Base-by-base conservation (phyloP, 495 filamentous ascomycete genomes). In the Tuber microsphaerosporum region DNA sequence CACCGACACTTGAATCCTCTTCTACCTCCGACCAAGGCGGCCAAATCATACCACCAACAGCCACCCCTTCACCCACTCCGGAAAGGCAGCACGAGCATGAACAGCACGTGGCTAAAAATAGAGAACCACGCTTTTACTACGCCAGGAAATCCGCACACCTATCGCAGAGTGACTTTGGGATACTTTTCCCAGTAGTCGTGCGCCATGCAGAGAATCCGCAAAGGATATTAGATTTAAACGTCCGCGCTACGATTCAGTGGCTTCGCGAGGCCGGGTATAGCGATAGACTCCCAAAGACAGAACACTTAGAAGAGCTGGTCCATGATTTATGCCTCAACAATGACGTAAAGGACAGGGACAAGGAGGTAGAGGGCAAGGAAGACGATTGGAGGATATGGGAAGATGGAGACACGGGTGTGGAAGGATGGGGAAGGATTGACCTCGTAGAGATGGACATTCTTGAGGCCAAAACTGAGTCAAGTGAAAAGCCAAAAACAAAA, bases 111-210 rank as follows among this genome's bases (percentile, higher is more conserved):
- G 39, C 14, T 19, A 45, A 72, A 41, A 75, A 75, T 41, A 79
- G 79, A 56, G 73, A 77, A 14, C 89, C 89, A 1, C 79, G 87
- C 70, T 85, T 93, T 73, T 94, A 89, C 83, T 94, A 90, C 80
- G 87, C 89, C 2, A 77, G 83, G 16, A 80, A 83, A 16, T 89
- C 88, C 7, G 91, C 91, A 0, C 92, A 94, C 82, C 85, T 94
- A 37, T 89, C 85, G 48, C 92, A 94, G 84, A 90, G 87, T 22
- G 92, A 94, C 79, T 94, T 93, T 81, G 92, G 89, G n/a, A 81
- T 93, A 17, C 83, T 94, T 31, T 94, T 93, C 81, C 91, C 92
- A 0, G 88, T 88, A 84, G 78, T 91, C 34, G 89, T 89, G 37
- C 87, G 86, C 71, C 84, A 84, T 71, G 84, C 90, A 12, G 88